Base-by-base conservation (phyloP, 176 grass and related monocot genomes). In the Oryza glumipatula region DNA sequence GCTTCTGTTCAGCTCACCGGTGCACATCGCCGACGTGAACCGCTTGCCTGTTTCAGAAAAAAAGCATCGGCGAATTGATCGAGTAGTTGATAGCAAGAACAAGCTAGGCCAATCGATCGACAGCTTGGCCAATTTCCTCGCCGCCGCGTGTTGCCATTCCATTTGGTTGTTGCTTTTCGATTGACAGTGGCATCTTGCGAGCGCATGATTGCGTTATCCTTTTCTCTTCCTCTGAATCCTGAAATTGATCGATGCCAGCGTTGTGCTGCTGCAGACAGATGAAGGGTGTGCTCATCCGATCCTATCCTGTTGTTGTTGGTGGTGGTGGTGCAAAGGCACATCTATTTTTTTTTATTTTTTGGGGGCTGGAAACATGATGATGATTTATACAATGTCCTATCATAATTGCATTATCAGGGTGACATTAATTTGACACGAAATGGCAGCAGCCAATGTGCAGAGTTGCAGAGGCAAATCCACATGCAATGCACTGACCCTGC, bases 11-110 rank as follows among this genome's bases (percentile, higher is more conserved):
- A 17, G 66, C n/a, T 82, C 41, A 17, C n/a, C 73, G 67, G 73
- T 88, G 80, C 66, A 72, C 70, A 44, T 44, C 43, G 63, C 70
- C 79, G 72, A 82, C 63, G 65, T 76, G 86, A 82, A 88, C 86
- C 9, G 38, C 28, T 13, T 32, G 78, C 73, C 66, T 38, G 86
- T 32, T 80, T 5, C 49, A 10, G 51, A 68, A 77, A 26, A 68
- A 77, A 26, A 82, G 86, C 65, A 76, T 36, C 47, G 47, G 47
- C 47, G 11, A 49, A 38, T 38, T 38, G 36, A 38, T 13, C 48
- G 68, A 77, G 30, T 15, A 72, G 30, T 15, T 60, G 76, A 74
- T 79, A 35, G 68, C 60, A 65, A 73, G 80, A 44, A 52, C 39
- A 11, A 36, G 30, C 30, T 28, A 32, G 0, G 33, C 43, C 41